Percentiles rank a stretch among this genome's conserved stretches.
These are phyloP conservation scores for Colletotrichum eremochloae DNA, from an alignment of 2,329 filamentous ascomycete genomes.

Conservation along the genomic window DNA sequence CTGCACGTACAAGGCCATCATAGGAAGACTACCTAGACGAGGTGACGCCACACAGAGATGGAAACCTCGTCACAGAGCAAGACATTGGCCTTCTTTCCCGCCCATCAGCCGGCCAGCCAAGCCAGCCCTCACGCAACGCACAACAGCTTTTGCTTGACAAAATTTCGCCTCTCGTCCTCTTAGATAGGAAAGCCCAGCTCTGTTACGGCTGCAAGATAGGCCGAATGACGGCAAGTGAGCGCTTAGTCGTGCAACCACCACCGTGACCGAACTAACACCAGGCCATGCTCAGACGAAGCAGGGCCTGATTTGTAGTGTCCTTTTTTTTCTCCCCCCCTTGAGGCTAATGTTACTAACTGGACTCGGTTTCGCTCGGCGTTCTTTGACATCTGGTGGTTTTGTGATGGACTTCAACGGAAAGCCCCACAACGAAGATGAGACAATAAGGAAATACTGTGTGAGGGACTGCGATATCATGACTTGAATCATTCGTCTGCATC, in stretches of 20 bases:
- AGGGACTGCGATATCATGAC: constrained; percentile 18
- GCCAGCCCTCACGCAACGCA: constrained; percentile 1
- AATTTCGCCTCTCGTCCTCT: constrained; percentile 7
- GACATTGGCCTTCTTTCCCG: constrained; percentile 15
- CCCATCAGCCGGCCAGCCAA: background rate
- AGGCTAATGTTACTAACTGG: constrained; percentile 9
- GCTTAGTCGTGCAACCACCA: constrained; percentile 36
- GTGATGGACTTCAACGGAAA: constrained; percentile 28
- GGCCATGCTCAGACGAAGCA: constrained; percentile 32
- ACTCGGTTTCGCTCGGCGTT: constrained; percentile 14
- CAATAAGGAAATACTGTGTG: background rate
- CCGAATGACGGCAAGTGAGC: constrained; percentile 30
- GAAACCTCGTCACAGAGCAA: constrained; percentile 29
- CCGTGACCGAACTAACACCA: constrained; percentile 15
- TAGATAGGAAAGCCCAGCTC: constrained; percentile 24
- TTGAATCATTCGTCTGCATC: constrained; percentile 26
- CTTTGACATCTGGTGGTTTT: constrained; percentile 36
- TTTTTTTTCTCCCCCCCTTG: background rate
- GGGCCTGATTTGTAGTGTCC: constrained; percentile 21
- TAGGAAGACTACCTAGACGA: constrained; percentile 14
- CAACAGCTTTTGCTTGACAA: background rate
- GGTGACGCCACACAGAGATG: constrained; percentile 16
- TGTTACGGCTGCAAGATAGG: constrained; percentile 36
- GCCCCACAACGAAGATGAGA: constrained; percentile 13
- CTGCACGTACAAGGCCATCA: constrained; percentile 25